These are phyloP conservation scores for Neoboletus magnificus DNA, from an alignment of 768 basidiomycete species.

Conservation along the genomic window DNA sequence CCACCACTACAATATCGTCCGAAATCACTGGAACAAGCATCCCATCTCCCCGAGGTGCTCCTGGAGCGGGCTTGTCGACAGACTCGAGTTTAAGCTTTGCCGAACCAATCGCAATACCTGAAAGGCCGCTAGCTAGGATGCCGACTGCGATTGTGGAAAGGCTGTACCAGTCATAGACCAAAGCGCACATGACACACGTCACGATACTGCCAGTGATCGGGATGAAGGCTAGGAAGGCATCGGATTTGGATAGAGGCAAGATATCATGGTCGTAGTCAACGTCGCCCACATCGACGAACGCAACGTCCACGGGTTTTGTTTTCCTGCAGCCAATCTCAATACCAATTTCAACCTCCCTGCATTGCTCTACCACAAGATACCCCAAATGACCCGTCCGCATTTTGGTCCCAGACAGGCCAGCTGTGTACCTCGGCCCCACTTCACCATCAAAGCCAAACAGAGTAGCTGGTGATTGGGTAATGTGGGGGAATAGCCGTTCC, in stretches of 20 bases:
- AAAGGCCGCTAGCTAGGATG: constrained; percentile 28
- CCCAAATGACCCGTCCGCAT: constrained; percentile 31
- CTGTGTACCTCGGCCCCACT: constrained; percentile 26
- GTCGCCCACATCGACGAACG: constrained; percentile 16
- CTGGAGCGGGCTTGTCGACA: constrained; percentile 9
- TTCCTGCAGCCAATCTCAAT: constrained; percentile 10
- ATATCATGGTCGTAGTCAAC: constrained; percentile 1
- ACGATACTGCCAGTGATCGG: constrained; percentile 26
- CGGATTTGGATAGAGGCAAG: not conserved
- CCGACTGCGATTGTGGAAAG: constrained; percentile 31
- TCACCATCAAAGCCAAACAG: constrained; percentile 27
- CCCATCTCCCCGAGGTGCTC: constrained; percentile 28
- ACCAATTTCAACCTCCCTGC: constrained; percentile 16
- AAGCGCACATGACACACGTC: constrained; percentile 22
- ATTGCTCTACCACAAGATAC: constrained; percentile 20
- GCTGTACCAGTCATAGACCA: constrained; percentile 30
- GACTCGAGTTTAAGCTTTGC: constrained; percentile 19
- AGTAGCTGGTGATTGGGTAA: constrained; percentile 15
- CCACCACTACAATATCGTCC: constrained; percentile 21
- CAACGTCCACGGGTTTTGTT: constrained; percentile 12
- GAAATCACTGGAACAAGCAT: constrained; percentile 12
- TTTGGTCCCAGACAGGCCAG: constrained; percentile 23
- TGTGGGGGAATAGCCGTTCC: constrained; percentile 24
- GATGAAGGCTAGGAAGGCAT: constrained; percentile 13
- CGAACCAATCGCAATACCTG: constrained; percentile 25